Base-by-base conservation (phyloP, 2,329 filamentous ascomycete species). In the Ceratocystis colombiana region DNA sequence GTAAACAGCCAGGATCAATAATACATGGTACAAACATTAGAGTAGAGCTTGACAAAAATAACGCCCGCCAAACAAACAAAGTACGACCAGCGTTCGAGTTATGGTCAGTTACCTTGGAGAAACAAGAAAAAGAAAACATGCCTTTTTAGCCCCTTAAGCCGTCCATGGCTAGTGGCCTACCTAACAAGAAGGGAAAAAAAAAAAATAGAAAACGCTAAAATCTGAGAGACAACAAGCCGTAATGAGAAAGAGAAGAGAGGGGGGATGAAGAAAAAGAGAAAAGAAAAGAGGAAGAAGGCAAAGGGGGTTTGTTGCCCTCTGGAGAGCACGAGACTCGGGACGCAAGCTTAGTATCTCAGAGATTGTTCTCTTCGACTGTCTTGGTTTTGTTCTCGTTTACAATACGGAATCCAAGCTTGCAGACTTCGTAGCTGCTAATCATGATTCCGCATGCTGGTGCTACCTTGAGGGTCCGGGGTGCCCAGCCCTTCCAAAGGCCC, bases 401-500 rank as follows among this genome's bases (percentile, higher is more conserved):
- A 10, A 83, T 82, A 65, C 85, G 81, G 44, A 95, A 95, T 74
- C 88, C 86, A 75, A 89, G 87, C 80, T 99, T 99, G 63, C 94
- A 92, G 46, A 97, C 84, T 76, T 99, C 94, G 75, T 97, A 99
- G 73, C 88, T 96, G 74, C 90, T 95, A 73, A 99, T 97, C 94
- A 99, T 99, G 74, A 99, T 97, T 33, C 94, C 94, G 76, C 94
- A 99, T 0, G 93, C 90, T 0, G 94, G 94, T 1, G 94, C 93
- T 4, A 99, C 92, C 75, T 97, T 97, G 68, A 97, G 79, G 70
- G 90, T 96, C 48, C 94, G 82, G 0, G 94, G 91, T 28, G 90
- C 87, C 90, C 92, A 96, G 55, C 94, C 94, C 71, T 82, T 89
- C 83, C 95, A 97, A 4, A 99, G 78, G 0, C 94, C 94, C 1